Evolutionary conservation across 2,329 filamentous ascomycete genomes (phyloP), one percentile per base, ranked within the genome.

Genomic region (Ophiostoma ulmi): DNA sequence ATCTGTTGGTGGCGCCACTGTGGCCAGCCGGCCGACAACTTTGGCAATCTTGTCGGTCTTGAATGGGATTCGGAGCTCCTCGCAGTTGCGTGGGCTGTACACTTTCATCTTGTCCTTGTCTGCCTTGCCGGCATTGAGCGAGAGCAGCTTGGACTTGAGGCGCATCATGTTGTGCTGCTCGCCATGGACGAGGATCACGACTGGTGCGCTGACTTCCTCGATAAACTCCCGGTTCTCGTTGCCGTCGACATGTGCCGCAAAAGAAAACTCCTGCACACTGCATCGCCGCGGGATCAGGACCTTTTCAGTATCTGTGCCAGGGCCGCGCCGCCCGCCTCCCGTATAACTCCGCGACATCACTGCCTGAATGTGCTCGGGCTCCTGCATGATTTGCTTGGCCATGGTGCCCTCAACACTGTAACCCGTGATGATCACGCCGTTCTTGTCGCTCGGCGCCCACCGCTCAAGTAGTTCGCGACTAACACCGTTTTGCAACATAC

Each of bases 321-420:
- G 85, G 17, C 86, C 86, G 72, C 89, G 83, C 38, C 89, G 85
- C 61, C 88, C 86, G 1, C 86, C 87, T 0, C 87, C 88, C 39
- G 86, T 85, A 36, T 73, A 26, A 75, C 87, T 88, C 71, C 91
- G 85, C 61, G 90, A 93, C 90, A 97, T 98, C 76, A 98, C 91
- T 0, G 94, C 94, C 72, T 93, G 93, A 71, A 99, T 98, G 76
- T 93, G 90, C 73, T 97, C 94, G 0, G 95, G 95, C 78, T 98
- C 95, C 75, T 94, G 92, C 81, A 98, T 90, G 73, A 99, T 92
- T 76, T 95, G 89, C 80, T 97, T 94, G 3, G 93, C 95, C 94
- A 99, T 98, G 0, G 95, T 99, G 6, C 95, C 95, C 80, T 99
- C 95, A 8, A 99, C 94, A 73, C 93, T 97, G 81, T 99, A 99